Conservation (phyloP, 495 filamentous ascomycete species). For the Xylaria longipes region DNA sequence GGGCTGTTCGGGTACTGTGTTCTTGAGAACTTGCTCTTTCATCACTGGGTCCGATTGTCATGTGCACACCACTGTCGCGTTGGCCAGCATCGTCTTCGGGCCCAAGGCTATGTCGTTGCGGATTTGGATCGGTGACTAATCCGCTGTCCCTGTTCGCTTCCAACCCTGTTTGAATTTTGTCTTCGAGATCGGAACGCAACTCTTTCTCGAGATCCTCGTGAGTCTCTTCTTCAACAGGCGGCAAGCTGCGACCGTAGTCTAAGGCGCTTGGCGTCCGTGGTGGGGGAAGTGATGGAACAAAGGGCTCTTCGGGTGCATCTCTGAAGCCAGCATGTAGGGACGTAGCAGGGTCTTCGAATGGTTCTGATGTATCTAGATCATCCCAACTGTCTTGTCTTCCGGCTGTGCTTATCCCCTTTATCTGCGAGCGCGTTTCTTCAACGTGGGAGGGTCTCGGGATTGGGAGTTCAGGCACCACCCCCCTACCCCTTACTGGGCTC, state of each 20-base stretch:
- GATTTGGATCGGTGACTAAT: conserved; percentile 48
- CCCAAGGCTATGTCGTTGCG: conserved; percentile 34
- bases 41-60: conserved; percentile 30
- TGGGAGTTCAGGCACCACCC: conserved; percentile 30
- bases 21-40: conserved; percentile 4
- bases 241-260: conserved; percentile 44
- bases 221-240: conserved; percentile 52
- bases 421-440: conserved; percentile 13
- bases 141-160: conserved; percentile 58
- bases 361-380: conserved; percentile 37
- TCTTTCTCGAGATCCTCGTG: conserved; percentile 46
- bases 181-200: not conserved
- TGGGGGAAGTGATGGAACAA: conserved; percentile 28
- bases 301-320: conserved; percentile 16
- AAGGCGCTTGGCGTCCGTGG: conserved; percentile 31
- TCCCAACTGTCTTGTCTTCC: conserved; percentile 34
- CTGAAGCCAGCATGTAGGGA: not conserved
- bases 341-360: conserved; percentile 18
- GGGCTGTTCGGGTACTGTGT: not conserved
- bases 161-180: conserved; percentile 25
- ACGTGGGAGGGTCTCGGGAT: conserved; percentile 7
- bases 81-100: conserved; percentile 40
- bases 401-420: conserved; percentile 24
- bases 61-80: conserved; percentile 61
- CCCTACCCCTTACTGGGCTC: conserved; percentile 31